A percentile compares a stretch with the other conserved stretches of the same genome.
Conservation (phyloP, 2,329 filamentous ascomycete species). For the Raffaelea ambrosiae region DNA sequence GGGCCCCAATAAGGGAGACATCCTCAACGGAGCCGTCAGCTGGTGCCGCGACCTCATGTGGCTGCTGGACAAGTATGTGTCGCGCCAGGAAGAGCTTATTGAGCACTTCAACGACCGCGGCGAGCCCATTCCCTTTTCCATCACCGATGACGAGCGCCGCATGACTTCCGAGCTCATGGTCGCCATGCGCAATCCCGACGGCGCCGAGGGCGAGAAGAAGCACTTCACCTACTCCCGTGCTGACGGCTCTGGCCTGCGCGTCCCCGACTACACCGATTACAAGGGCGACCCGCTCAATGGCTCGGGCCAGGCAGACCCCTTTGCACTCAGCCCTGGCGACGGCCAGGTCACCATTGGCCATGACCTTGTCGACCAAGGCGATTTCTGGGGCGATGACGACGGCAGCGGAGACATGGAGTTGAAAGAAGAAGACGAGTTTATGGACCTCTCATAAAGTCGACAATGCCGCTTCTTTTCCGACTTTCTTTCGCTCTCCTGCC, state of each 20-base stretch:
- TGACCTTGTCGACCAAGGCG: conserved; percentile 41
- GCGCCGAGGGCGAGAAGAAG: conserved; percentile 19
- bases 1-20: conserved; percentile 96
- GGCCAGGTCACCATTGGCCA: conserved; percentile 27
- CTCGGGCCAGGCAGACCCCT: conserved; percentile 27
- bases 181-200: conserved; percentile 70
- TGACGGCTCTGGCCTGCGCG: conserved; percentile 75
- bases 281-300: conserved; percentile 67
- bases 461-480: conserved; percentile 5
- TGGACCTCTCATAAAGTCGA: conserved; percentile 10
- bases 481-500: conserved; percentile 13
- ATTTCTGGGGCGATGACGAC: conserved; percentile 63
- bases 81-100: conserved; percentile 80
- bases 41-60: conserved; percentile 99
- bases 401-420: conserved; percentile 54
- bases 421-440: conserved; percentile 16
- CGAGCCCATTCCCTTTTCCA: conserved; percentile 68
- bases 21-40: conserved; percentile 91
- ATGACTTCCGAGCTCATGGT: conserved; percentile 93
- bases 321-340: conserved; percentile 22
- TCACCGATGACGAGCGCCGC: conserved; percentile 84
- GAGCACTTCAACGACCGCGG: conserved; percentile 66
- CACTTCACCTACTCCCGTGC: conserved; percentile 73
- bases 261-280: conserved; percentile 88
- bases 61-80: conserved; percentile 82